Base-by-base conservation (phyloP, 1,139 yeast genomes). In the Oligophagozyma castellii region DNA sequence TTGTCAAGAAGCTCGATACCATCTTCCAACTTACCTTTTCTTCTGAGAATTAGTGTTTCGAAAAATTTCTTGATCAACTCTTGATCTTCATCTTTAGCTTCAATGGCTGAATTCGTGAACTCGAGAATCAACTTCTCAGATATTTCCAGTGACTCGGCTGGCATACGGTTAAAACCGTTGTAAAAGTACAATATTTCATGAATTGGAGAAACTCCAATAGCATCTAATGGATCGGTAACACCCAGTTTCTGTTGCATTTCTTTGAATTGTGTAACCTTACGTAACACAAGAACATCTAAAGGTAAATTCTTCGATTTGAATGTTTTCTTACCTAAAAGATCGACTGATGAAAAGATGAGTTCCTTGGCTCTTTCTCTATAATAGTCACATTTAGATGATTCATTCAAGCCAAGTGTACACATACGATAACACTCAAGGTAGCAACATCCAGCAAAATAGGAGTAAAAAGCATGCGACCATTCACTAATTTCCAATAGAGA, bases 81-180 rank as follows among this genome's bases (percentile, higher is more conserved):
- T 48, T 83, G 93, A 45, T 75, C 80, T 7, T 61, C 49, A 19
- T 73, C 46, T 28, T 44, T 48, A 14, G 43, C 48, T 5, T 43
- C 43, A n/a, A 48, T 38, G 4, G 53, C 47, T 5, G 54, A 48
- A 23, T 52, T 52, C 19, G 34, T 41, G 32, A 43, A 52, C 12
- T 44, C 46, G 4, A 48, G 41, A 32, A 86, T 56, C 38, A 75
- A 50, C 31, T 62, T 60, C 32, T 71, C 53, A 0, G 89, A 60
- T 20, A 66, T 42, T 29, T 66, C 61, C 35, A 86, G 61, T 30
- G 73, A 67, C 10, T 61, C 62, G 24, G 58, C 54, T 1, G 79
- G 67, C 95, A 86, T 86, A 48, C 94, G 64, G 43, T 77, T 76
- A 51, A 74, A 86, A 0, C 94, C 95, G 49, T 83, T 84, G 92